These are phyloP conservation scores for Penicillium aurantiogriseum DNA, from an alignment of 2,329 filamentous ascomycete species.

Conservation along the genomic window DNA sequence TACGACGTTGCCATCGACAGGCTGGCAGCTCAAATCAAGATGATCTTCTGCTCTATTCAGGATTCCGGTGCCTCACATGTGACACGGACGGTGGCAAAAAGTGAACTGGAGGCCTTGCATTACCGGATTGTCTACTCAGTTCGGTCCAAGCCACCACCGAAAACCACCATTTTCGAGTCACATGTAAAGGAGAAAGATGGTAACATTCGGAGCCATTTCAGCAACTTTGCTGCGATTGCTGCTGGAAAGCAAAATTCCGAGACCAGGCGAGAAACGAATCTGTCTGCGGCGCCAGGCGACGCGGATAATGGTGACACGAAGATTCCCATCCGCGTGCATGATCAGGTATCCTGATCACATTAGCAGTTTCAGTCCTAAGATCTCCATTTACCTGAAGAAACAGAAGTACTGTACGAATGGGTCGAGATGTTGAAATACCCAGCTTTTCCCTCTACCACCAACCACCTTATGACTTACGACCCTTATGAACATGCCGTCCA, in stretches of 20 bases:
- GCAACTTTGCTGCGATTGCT: not conserved
- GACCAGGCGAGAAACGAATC: not conserved
- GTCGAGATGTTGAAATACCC: not conserved
- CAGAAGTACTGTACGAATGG: not conserved
- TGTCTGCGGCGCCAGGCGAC: not conserved
- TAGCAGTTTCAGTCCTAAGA: not conserved
- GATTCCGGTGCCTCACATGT: constrained; percentile 73
- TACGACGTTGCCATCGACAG: constrained; percentile 73
- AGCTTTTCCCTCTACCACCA: not conserved
- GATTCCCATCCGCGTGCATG: constrained; percentile 12
- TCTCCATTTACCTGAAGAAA: not conserved
- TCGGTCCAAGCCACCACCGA: constrained; percentile 60
- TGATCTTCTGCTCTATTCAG: constrained; percentile 61
- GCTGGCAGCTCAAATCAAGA: constrained; percentile 60
- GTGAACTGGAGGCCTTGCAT: constrained; percentile 69
- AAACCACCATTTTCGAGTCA: constrained; percentile 45
- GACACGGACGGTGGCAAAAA: constrained; percentile 73
- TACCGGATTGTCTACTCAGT: constrained; percentile 70
- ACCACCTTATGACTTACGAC: constrained; percentile 11
- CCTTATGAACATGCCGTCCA: constrained; percentile 8
- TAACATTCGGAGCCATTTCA: constrained; percentile 17
- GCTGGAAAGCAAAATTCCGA: not conserved
- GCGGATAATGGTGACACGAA: not conserved
- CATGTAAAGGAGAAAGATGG: constrained; percentile 14
- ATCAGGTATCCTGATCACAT: not conserved